Percentiles rank a stretch among this genome's conserved stretches.
These are phyloP conservation scores for Dryas integrifolia DNA, from an alignment of 331 rosid genomes.

Conservation along the genomic window DNA sequence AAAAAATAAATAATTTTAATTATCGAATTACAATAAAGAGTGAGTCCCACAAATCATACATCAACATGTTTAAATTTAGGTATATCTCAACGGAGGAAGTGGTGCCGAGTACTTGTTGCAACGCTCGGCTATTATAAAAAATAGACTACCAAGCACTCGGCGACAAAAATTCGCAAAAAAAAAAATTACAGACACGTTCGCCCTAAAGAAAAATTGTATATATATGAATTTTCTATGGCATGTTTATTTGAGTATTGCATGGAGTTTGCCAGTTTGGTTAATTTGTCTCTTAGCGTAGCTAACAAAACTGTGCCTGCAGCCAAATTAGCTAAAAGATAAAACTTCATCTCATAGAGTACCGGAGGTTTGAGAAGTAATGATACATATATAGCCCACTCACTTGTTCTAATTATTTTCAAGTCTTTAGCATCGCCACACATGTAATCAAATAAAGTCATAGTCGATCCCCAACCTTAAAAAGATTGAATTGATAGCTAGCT, in stretches of 20 bases:
- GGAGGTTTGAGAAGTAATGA: background rate
- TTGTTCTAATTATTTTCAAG: background rate
- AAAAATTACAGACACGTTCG: no score
- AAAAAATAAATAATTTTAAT: no score
- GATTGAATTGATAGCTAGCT: constrained; percentile 2
- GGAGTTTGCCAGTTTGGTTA: background rate
- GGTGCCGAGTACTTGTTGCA: no score
- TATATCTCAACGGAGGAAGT: no score
- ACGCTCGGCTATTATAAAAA: no score
- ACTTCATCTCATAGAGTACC: background rate
- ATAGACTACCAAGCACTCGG: no score
- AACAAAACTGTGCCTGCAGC: background rate
- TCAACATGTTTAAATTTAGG: no score
- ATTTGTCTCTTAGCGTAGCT: constrained; percentile 1
- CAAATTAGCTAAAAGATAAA: background rate
- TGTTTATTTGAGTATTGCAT: background rate
- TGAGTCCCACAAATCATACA: no score
- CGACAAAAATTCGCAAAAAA: no score
- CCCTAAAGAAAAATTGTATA: no score
- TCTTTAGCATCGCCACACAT: background rate
- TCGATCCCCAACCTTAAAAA: constrained; percentile 8
- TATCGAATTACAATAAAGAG: no score
- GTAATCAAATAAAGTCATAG: background rate
- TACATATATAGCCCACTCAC: background rate
- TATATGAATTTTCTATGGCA: no score